A percentile compares a stretch with the other conserved stretches of the same genome.
phyloP scores from a whole-genome alignment of 768 basidiomycete species.

The Trametes gibbosa region DNA sequence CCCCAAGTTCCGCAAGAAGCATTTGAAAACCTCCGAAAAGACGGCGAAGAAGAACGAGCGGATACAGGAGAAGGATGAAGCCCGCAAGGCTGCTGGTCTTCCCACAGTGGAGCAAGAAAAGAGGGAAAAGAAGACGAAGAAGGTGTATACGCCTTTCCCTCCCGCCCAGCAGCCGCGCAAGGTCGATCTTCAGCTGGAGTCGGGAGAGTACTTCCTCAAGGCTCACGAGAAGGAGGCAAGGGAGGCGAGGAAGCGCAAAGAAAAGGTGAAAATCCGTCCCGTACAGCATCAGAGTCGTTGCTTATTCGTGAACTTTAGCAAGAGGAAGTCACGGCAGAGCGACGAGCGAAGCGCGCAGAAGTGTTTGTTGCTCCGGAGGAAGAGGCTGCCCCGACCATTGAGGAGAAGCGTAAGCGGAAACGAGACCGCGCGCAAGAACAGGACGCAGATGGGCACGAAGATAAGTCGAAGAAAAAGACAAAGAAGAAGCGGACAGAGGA shows the following conservation, averaged over 20 bases:
- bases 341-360: conserved; percentile 78
- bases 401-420: conserved; percentile 68
- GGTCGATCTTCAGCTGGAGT: conserved; percentile 93
- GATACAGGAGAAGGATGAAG: conserved; percentile 56
- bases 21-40: conserved; percentile 93
- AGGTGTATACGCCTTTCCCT: conserved; percentile 98
- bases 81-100: conserved; percentile 65
- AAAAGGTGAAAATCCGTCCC: conserved; percentile 52
- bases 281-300: not conserved
- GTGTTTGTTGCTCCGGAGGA: conserved; percentile 90
- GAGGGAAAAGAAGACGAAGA: conserved; percentile 67
- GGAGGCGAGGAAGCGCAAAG: conserved; percentile 67
- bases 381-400: conserved; percentile 64
- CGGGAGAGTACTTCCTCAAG: conserved; percentile 98
- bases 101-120: conserved; percentile 35
- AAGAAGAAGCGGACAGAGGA: conserved; percentile 38
- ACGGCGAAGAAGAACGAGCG: conserved; percentile 85
- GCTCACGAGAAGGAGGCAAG: conserved; percentile 78
- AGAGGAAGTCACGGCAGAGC: conserved; percentile 67
- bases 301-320: conserved; percentile 50
- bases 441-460: conserved; percentile 34
- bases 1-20: conserved; percentile 90
- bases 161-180: conserved; percentile 92
- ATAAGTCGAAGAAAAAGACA: conserved; percentile 36
- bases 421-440: conserved; percentile 34